phyloP scores from a whole-genome alignment of 129 eudicot genomes.

The Artemisia argyi region DNA sequence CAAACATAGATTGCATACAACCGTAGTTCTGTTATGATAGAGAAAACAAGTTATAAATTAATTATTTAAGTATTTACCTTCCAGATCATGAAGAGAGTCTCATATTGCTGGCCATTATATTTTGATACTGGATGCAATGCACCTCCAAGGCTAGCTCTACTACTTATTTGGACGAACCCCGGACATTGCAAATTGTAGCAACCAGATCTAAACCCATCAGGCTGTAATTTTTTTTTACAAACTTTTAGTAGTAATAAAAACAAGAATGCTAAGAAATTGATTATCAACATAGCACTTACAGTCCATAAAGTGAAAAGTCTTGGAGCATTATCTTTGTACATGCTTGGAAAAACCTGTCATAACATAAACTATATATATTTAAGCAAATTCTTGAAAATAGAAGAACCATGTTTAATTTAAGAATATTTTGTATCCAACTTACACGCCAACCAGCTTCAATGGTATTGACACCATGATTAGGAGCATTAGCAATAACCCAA shows the following conservation, averaged over 20 bases:
- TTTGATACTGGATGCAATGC: constrained; percentile 72
- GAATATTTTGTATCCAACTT: background rate
- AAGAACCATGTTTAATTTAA: too few relatives aligned
- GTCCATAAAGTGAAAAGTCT: constrained; percentile 91
- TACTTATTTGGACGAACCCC: constrained; percentile 76
- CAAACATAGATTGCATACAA: background rate
- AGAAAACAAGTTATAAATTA: too few relatives aligned
- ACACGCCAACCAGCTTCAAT: constrained; percentile 99
- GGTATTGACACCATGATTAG: constrained; percentile 50
- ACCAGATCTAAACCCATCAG: constrained; percentile 53
- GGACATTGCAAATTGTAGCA: constrained; percentile 92
- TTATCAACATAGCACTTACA: constrained; percentile 44
- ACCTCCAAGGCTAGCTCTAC: constrained; percentile 65
- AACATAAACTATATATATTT: constrained; percentile 2
- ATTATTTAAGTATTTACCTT: constrained; percentile 46
- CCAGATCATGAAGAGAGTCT: constrained; percentile 59
- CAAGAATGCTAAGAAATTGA: background rate
- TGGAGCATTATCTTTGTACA: constrained; percentile 68
- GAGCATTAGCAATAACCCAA: constrained; percentile 69
- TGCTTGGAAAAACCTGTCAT: constrained; percentile 70
- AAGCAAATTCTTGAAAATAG: background rate
- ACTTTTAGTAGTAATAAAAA: background rate
- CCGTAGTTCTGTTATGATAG: background rate
- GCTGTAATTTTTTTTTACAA: constrained; percentile 38
- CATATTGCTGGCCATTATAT: constrained; percentile 69